Base-by-base conservation (phyloP, 2,329 filamentous ascomycete genomes). In the Chalaropsis ovoidea region DNA sequence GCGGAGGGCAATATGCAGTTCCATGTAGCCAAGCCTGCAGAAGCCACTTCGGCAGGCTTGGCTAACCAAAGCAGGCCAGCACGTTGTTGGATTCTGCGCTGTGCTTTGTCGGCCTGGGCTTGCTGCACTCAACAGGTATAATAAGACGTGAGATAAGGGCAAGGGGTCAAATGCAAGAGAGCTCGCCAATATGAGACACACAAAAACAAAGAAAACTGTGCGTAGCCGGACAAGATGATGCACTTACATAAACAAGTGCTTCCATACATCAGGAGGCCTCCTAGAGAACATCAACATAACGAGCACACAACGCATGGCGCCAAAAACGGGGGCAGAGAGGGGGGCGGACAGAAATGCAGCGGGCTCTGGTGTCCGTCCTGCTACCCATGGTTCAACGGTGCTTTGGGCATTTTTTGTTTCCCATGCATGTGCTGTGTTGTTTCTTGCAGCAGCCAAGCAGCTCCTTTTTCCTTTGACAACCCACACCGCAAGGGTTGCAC, bases 21-120 rank as follows among this genome's bases (percentile, higher is more conserved):
- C 8, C 54, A 58, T 58, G 54, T 58, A 58, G 54, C 54, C 54
- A 58, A 58, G 52, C 52, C 52, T 58, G 27, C 52, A 35, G 52
- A 58, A 58, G 52, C 27, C 27, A 35, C 52, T 31, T n/a, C 27
- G 24, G 15, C 52, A n/a, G 52, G 52, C 52, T 58, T 58, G 52
- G 52, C 52, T 58, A 27, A 58, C 17, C 52, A 31, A 58, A 58
- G 52, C 52, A 58, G 17, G 24, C 22, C 54, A 35, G 27, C 54
- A 58, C 15, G 54, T 58, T 58, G 7, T 22, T 39, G 13, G 11
- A 35, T 56, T 3, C 4, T 56, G 52, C 24, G 27, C 24, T 56
- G 7, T 56, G 52, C 15, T 56, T 56, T 56, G 27, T 8, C 52
- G 24, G 35, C 15, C 15, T 31, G 42, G 42, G 42, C 31, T 31